Percentiles rank a stretch among this genome's conserved stretches.
phyloP scores from a whole-genome alignment of 164 flowering plant genomes.

The Stephania cephalantha region DNA sequence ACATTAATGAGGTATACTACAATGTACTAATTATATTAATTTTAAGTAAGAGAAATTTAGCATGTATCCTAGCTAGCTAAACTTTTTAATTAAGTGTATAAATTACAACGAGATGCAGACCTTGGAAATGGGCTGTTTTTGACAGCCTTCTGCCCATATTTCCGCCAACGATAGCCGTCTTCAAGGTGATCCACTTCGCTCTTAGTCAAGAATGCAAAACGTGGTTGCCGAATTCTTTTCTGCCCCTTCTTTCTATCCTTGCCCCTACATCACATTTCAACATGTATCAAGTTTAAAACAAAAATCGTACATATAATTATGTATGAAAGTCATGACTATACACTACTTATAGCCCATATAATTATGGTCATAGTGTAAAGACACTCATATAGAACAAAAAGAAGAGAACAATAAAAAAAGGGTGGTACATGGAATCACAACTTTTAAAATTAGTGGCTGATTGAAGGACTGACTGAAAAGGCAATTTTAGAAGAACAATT shows the following conservation, averaged over 20 bases:
- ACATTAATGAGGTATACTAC: too few species aligned
- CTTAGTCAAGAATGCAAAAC: conserved; percentile 83
- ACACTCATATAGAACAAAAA: too few species aligned
- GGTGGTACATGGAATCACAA: too few species aligned
- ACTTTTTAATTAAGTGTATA: neutral
- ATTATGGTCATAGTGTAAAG: too few species aligned
- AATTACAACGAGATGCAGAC: conserved; percentile 20
- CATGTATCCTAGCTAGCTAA: too few species aligned
- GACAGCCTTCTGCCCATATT: conserved; percentile 94
- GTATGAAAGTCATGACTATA: neutral
- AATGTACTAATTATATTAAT: too few species aligned
- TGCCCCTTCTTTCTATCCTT: conserved; percentile 53
- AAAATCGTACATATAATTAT: neutral
- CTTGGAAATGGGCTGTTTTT: conserved; percentile 91
- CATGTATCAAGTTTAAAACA: conserved; percentile 15
- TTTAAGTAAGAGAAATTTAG: too few species aligned
- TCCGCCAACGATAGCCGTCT: conserved; percentile 93
- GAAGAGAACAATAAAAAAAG: neutral
- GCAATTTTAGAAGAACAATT: too few species aligned
- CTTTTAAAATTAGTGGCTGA: too few species aligned
- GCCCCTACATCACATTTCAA: conserved; percentile 34
- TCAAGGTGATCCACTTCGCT: conserved; percentile 89
- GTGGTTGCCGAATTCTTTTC: conserved; percentile 59
- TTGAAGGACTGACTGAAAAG: too few species aligned
- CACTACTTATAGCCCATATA: neutral